phyloP scores from a whole-genome alignment of 2,329 filamentous ascomycete genomes.

The Talaromyces sp. region DNA sequence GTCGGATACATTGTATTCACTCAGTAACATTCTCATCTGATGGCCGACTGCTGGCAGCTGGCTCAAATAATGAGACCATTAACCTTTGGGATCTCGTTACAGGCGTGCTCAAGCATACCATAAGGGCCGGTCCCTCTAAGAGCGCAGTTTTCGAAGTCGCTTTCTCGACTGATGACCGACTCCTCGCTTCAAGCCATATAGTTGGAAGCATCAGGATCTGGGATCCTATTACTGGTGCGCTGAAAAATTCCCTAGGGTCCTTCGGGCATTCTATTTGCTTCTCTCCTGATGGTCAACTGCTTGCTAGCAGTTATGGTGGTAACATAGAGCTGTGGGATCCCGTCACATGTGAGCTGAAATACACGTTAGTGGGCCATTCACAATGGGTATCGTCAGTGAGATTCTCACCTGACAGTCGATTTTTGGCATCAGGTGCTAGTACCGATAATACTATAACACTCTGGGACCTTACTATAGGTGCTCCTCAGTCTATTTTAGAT shows the following conservation, averaged over 20 bases:
- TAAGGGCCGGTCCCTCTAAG: neutral
- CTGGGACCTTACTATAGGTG: neutral
- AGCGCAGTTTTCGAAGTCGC: neutral
- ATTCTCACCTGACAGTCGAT: neutral
- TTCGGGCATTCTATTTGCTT: neutral
- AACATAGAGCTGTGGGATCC: neutral
- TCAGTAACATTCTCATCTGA: neutral
- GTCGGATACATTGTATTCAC: neutral
- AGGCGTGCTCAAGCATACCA: neutral
- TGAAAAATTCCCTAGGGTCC: neutral
- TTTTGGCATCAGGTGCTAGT: neutral
- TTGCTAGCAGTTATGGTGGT: neutral
- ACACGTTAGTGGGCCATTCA: neutral
- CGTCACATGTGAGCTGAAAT: neutral
- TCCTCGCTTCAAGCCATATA: neutral
- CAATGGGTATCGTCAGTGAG: neutral
- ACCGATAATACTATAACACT: neutral
- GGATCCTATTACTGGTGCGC: neutral
- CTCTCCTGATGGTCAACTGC: neutral
- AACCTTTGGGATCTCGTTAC: slow-evolving; percentile 6
- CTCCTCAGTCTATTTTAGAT: neutral
- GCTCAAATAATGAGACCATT: neutral
- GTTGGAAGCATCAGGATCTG: neutral
- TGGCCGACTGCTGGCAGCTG: neutral
- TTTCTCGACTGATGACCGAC: neutral